Evolutionary conservation across 352 stramenopile species (phyloP).

Genomic region (Phytophthora foliorum): DNA sequence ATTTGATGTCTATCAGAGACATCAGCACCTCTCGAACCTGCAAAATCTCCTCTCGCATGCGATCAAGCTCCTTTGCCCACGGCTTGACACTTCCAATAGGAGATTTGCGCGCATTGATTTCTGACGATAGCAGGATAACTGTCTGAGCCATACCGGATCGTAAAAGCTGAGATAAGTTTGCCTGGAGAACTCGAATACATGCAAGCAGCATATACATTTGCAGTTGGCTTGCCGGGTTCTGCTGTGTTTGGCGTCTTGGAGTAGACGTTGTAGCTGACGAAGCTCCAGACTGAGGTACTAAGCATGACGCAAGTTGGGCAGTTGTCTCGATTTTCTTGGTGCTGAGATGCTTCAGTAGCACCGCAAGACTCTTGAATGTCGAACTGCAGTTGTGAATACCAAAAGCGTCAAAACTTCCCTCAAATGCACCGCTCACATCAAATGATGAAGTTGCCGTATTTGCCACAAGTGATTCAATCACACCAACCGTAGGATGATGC

Average conservation of each 20-base stretch:
- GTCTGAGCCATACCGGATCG: slow-evolving; percentile 60
- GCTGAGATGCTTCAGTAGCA: slow-evolving; percentile 54
- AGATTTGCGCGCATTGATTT: neutral
- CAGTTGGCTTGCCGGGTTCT: slow-evolving; percentile 19
- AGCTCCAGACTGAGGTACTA: slow-evolving; percentile 2
- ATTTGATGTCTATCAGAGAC: slow-evolving; percentile 47
- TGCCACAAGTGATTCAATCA: slow-evolving; percentile 33
- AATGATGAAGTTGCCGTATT: neutral
- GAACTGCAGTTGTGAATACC: slow-evolving; percentile 53
- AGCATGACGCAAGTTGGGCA: slow-evolving; percentile 17
- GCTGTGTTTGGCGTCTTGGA: slow-evolving; percentile 7
- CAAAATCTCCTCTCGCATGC: slow-evolving; percentile 28
- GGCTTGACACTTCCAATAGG: slow-evolving; percentile 3
- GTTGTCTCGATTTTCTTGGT: slow-evolving; percentile 43
- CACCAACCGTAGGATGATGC: slow-evolving; percentile 35
- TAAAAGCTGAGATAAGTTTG: slow-evolving; percentile 78
- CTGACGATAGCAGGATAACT: slow-evolving; percentile 36
- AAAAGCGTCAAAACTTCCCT: slow-evolving; percentile 54
- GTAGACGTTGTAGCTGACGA: neutral
- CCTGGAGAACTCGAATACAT: slow-evolving; percentile 77
- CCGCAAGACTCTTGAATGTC: slow-evolving; percentile 54
- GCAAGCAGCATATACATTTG: slow-evolving; percentile 77
- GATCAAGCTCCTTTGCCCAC: slow-evolving; percentile 30
- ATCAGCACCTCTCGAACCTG: slow-evolving; percentile 46
- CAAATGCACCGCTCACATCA: slow-evolving; percentile 35